phyloP scores from a whole-genome alignment of 306 rosid species.

The Clitoria ternatea region DNA sequence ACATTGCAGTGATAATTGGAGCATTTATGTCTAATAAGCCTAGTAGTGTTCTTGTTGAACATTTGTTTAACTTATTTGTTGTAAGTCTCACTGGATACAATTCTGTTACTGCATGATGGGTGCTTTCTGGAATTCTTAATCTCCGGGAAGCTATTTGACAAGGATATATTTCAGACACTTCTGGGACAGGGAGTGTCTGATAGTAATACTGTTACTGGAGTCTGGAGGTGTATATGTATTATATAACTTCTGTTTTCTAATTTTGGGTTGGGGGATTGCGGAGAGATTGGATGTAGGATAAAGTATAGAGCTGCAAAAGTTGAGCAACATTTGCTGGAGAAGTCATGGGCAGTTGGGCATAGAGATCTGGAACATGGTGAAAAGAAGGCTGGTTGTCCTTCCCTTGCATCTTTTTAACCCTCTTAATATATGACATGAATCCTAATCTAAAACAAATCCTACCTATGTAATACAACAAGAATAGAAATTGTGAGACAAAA shows the following conservation, averaged over 20 bases:
- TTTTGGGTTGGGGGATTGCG: neutral
- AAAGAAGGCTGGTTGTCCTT: neutral
- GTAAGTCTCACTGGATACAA: neutral
- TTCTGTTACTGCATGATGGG: neutral
- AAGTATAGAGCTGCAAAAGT: neutral
- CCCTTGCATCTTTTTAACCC: too few species aligned
- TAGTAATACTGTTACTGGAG: neutral
- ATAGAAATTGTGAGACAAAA: neutral
- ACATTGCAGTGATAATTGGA: neutral
- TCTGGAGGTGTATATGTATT: too few species aligned
- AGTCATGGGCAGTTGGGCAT: neutral
- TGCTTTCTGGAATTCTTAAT: neutral
- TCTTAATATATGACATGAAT: neutral
- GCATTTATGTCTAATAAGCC: neutral
- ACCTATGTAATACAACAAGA: neutral
- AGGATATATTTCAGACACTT: neutral
- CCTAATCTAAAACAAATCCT: neutral
- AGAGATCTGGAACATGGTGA: neutral
- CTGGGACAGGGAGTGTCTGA: neutral
- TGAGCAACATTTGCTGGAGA: neutral
- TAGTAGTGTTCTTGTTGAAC: neutral
- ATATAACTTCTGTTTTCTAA: too few species aligned
- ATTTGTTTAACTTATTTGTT: neutral
- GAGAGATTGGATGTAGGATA: neutral
- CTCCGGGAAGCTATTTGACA: neutral